A percentile compares a stretch with the other conserved stretches of the same genome.
phyloP scores from a whole-genome alignment of 2,329 filamentous ascomycete genomes.

The Fusarium haematococcum region DNA sequence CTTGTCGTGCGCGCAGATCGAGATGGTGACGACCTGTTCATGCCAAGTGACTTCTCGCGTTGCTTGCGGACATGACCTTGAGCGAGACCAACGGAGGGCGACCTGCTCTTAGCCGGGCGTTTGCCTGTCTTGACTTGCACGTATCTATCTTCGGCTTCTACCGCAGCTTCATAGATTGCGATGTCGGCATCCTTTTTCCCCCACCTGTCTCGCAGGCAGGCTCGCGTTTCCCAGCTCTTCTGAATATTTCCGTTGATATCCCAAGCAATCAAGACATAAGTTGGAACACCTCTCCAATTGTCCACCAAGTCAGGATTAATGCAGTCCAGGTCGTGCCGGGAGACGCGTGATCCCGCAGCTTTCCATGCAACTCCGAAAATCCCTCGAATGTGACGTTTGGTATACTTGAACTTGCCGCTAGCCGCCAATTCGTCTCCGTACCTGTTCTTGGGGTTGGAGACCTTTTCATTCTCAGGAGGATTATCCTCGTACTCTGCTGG shows the following conservation, averaged over 20 bases:
- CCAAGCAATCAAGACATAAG: neutral
- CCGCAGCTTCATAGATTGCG: neutral
- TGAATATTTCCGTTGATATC: neutral
- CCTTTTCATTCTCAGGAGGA: neutral
- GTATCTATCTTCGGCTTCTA: neutral
- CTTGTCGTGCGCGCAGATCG: neutral
- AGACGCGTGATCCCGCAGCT: neutral
- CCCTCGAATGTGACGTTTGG: neutral
- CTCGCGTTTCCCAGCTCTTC: neutral
- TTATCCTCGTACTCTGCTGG: neutral
- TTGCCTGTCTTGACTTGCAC: neutral
- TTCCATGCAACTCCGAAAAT: neutral
- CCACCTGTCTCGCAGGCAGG: neutral
- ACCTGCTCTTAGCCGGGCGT: neutral
- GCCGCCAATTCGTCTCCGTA: neutral
- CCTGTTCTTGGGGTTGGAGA: neutral
- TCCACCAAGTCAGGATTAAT: neutral
- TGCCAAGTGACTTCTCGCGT: neutral
- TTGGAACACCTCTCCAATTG: neutral
- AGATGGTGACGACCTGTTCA: neutral
- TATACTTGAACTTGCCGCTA: neutral
- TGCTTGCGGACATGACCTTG: neutral
- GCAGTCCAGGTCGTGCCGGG: neutral
- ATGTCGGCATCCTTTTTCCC: neutral
- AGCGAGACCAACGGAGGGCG: neutral